These are phyloP conservation scores for Beauveria pseudobassiana DNA, from an alignment of 2,329 filamentous ascomycete species.

Conservation along the genomic window DNA sequence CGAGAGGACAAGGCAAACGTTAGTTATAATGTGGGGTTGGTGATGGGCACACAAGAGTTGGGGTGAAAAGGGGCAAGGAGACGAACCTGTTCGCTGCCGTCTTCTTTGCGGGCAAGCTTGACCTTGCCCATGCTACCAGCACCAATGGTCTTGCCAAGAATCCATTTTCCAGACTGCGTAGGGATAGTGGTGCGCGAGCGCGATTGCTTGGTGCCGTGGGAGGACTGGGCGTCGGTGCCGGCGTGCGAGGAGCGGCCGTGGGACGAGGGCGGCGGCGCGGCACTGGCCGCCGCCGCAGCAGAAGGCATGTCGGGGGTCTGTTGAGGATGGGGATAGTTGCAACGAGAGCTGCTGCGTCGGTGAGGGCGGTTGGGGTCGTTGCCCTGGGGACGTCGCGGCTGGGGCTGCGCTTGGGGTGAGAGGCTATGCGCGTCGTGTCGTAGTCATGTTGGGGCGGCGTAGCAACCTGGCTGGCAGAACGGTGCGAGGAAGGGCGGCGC, in stretches of 20 bases:
- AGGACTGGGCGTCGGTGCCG: constrained; percentile 28
- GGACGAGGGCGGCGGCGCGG: constrained; percentile 42
- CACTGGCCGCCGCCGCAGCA: constrained; percentile 41
- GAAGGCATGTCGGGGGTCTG: constrained; percentile 40
- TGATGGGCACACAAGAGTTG: background rate
- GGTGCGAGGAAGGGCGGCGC: constrained; percentile 33
- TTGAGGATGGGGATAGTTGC: constrained; percentile 28
- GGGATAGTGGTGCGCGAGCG: constrained; percentile 75
- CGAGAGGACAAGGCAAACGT: background rate
- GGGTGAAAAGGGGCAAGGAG: background rate
- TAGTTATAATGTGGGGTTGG: constrained; percentile 1
- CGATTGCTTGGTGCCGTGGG: constrained; percentile 40
- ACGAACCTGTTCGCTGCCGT: constrained; percentile 81
- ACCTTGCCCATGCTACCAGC: constrained; percentile 99
- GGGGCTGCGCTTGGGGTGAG: constrained; percentile 55
- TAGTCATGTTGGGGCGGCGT: constrained; percentile 56
- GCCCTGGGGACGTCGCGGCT: constrained; percentile 57
- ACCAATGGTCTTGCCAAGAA: constrained; percentile 92
- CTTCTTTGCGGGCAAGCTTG: constrained; percentile 84
- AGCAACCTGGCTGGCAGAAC: constrained; percentile 34
- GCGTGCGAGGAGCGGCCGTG: constrained; percentile 35
- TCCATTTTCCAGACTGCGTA: constrained; percentile 86
- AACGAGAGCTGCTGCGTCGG: constrained; percentile 44
- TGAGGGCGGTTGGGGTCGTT: constrained; percentile 38
- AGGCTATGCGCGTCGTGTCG: constrained; percentile 62